These are phyloP conservation scores for Pseudozyma flocculosa DNA, from an alignment of 1,284 basidiomycete genomes.

Conservation along the genomic window DNA sequence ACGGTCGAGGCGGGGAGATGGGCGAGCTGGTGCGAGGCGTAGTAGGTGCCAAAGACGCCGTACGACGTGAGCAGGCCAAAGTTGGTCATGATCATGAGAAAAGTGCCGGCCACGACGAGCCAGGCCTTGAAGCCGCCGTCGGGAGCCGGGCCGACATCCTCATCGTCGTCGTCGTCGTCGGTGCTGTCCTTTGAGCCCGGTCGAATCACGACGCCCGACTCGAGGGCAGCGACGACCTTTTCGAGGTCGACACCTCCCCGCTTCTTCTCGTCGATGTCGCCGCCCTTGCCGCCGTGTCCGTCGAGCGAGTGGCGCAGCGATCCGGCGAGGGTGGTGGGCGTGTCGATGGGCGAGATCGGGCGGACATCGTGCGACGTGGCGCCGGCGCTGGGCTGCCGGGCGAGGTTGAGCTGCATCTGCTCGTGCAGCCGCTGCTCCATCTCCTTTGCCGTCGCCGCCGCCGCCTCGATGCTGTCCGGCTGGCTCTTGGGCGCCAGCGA, in stretches of 20 bases:
- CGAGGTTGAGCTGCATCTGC: neutral
- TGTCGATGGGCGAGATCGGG: neutral
- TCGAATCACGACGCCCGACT: too few species aligned
- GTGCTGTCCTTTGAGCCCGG: too few species aligned
- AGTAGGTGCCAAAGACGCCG: constrained; percentile 32
- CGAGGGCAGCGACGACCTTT: too few species aligned
- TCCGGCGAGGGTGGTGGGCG: neutral
- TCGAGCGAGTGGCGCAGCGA: neutral
- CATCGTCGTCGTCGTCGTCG: neutral
- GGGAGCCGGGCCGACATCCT: constrained; percentile 9
- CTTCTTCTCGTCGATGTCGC: neutral
- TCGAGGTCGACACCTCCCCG: neutral
- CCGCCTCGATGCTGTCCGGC: too few species aligned
- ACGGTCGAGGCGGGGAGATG: constrained; percentile 20
- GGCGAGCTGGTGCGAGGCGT: constrained; percentile 17
- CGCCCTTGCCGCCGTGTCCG: neutral
- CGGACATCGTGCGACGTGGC: too few species aligned
- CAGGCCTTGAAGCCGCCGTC: constrained; percentile 32
- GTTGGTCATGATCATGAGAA: constrained; percentile 37
- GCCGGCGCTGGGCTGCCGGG: too few species aligned
- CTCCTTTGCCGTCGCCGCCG: neutral
- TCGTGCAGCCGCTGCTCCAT: neutral
- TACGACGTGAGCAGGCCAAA: constrained; percentile 37
- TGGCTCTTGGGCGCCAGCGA: too few species aligned
- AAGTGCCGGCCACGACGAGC: constrained; percentile 32